These are phyloP conservation scores for Myochromella boudieri DNA, from an alignment of 768 basidiomycete genomes.

Conservation along the genomic window DNA sequence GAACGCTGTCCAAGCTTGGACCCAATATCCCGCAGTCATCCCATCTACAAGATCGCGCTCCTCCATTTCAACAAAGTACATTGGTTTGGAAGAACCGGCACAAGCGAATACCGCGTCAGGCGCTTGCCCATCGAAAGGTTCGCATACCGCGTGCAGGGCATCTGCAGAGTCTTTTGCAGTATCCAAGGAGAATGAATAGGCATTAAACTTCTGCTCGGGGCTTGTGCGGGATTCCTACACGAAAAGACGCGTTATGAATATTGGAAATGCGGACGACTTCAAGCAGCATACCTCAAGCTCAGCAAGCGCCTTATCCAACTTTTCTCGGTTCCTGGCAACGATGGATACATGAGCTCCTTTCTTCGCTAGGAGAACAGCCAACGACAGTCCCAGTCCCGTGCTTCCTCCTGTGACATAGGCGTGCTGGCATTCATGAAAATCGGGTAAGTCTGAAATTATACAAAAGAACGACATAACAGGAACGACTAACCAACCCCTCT, in stretches of 20 bases:
- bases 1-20: slow-evolving; percentile 55
- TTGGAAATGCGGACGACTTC: slow-evolving; percentile 19
- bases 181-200: slow-evolving; percentile 66
- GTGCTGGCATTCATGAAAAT: slow-evolving; percentile 49
- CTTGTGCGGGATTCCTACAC: slow-evolving; percentile 49
- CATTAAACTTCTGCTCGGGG: slow-evolving; percentile 58
- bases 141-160: slow-evolving; percentile 61
- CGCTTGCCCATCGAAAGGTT: slow-evolving; percentile 47
- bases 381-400: slow-evolving; percentile 73
- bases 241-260: not conserved
- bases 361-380: slow-evolving; percentile 64
- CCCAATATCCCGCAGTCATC: slow-evolving; percentile 44
- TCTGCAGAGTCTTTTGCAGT: slow-evolving; percentile 48
- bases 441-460: not conserved
- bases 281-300: slow-evolving; percentile 67
- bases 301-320: slow-evolving; percentile 57
- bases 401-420: slow-evolving; percentile 86
- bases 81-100: slow-evolving; percentile 70
- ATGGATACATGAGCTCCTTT: slow-evolving; percentile 84
- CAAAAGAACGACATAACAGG: not conserved
- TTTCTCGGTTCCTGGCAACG: slow-evolving; percentile 72
- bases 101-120: slow-evolving; percentile 81
- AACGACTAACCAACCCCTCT: slow-evolving; percentile 36
- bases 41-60: slow-evolving; percentile 53
- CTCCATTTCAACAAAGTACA: slow-evolving; percentile 72